Percentiles rank a stretch among this genome's conserved stretches.
These are phyloP conservation scores for Rhizophagus prolifer DNA, from an alignment of 192 early-diverging fungal species.

Conservation along the genomic window DNA sequence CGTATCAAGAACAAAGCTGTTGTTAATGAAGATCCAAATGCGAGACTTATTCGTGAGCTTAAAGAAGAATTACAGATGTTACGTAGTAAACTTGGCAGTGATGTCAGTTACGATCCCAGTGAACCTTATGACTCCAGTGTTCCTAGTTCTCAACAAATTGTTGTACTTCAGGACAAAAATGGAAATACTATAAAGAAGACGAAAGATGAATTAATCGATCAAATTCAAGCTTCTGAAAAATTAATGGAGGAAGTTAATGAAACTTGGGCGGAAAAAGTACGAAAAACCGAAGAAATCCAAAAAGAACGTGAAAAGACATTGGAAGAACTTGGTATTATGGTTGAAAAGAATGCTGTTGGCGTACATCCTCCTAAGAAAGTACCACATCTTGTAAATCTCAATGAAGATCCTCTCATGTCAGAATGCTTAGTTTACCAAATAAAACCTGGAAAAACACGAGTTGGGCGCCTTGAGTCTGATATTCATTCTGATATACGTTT, in stretches of 20 bases:
- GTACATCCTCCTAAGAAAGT: slow-evolving; percentile 73
- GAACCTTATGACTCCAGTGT: slow-evolving; percentile 34
- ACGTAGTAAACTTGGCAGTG: slow-evolving; percentile 48
- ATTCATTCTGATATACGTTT: slow-evolving; percentile 57
- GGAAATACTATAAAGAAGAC: slow-evolving; percentile 49
- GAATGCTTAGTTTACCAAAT: slow-evolving; percentile 91
- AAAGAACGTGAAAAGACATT: slow-evolving; percentile 69
- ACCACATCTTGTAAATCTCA: slow-evolving; percentile 87
- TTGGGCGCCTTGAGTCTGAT: slow-evolving; percentile 54
- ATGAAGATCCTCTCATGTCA: slow-evolving; percentile 85
- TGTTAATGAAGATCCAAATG: slow-evolving; percentile 87
- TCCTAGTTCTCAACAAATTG: slow-evolving; percentile 35
- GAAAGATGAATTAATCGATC: slow-evolving; percentile 67
- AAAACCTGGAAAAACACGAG: slow-evolving; percentile 67
- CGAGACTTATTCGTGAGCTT: slow-evolving; percentile 75
- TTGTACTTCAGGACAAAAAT: slow-evolving; percentile 44
- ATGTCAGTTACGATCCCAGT: not conserved
- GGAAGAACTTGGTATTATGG: slow-evolving; percentile 74
- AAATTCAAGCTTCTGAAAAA: slow-evolving; percentile 83
- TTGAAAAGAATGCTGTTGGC: slow-evolving; percentile 71
- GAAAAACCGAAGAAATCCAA: slow-evolving; percentile 70
- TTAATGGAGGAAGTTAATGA: slow-evolving; percentile 80
- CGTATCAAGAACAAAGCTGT: slow-evolving; percentile 87
- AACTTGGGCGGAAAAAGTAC: slow-evolving; percentile 82
- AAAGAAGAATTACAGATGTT: slow-evolving; percentile 76